A percentile compares a stretch with the other conserved stretches of the same genome.
Evolutionary conservation across 768 basidiomycete genomes (phyloP).

Genomic region (Megacollybia marginata): DNA sequence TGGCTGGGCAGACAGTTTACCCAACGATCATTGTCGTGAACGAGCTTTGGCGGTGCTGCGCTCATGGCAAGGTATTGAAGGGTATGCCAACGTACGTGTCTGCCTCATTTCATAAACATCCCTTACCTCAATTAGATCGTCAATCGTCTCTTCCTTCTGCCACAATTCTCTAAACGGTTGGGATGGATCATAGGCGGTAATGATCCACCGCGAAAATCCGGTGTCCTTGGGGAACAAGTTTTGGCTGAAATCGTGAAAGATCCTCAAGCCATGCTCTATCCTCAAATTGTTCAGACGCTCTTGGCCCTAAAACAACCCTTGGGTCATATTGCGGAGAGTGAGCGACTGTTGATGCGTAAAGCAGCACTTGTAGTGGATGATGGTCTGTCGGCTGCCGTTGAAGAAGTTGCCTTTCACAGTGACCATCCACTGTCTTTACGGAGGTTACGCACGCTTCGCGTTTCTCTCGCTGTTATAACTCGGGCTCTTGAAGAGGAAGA

Average conservation of each 20-base stretch:
- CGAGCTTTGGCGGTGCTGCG: conserved; percentile 54
- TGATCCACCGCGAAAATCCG: conserved; percentile 52
- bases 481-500: conserved; percentile 42
- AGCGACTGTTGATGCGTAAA: conserved; percentile 50
- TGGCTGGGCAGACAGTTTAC: conserved; percentile 76
- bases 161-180: conserved; percentile 65
- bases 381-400: conserved; percentile 54
- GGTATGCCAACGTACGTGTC: conserved; percentile 59
- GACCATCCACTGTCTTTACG: conserved; percentile 44
- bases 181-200: conserved; percentile 66
- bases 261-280: conserved; percentile 51
- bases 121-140: conserved; percentile 42
- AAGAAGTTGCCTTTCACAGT: conserved; percentile 46
- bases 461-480: conserved; percentile 51
- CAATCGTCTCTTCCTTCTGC: conserved; percentile 63
- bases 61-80: conserved; percentile 60
- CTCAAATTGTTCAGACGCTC: conserved; percentile 52
- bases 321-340: conserved; percentile 53
- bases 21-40: conserved; percentile 56
- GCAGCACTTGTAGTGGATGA: conserved; percentile 64
- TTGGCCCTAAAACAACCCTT: conserved; percentile 53
- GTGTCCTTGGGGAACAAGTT: conserved; percentile 63
- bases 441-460: conserved; percentile 52
- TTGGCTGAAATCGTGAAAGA: conserved; percentile 53
- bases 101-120: not conserved